Evolutionary conservation across 2,329 filamentous ascomycete genomes (phyloP), one percentile per base, ranked within the genome.

Genomic region (Paraconiothyrium sp.): DNA sequence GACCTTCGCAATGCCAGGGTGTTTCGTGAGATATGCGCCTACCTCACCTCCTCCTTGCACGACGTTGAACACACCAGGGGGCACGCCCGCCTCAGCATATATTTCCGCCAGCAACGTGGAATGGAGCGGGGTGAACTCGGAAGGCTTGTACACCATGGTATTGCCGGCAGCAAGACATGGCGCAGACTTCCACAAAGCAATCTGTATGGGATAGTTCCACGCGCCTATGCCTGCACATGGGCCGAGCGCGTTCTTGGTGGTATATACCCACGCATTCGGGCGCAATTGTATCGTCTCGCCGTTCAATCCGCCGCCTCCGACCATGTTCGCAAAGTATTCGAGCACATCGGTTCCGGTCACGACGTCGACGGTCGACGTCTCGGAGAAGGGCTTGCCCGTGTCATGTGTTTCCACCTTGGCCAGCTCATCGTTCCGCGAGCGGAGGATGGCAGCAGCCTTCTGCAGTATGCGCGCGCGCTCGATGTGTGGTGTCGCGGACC

Each of bases 141-240:
- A 94, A 8, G 92, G 92, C 80, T 96, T 96, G 82, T 96, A 96
- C 48, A 96, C 87, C 90, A 96, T 94, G 74, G 90, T 92, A 80
- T 96, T 96, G 22, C 92, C 92, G 0, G 92, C 92, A 3, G 92
- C 92, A 14, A 96, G 84, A 70, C 92, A 95, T 0, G 93, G 91
- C 0, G 91, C 92, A 1, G 91, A 93, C 79, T 96, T 96, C 92
- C 92, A 96, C 1, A 96, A 84, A 9, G 92, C 92, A 34, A 96
- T 96, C 78, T 96, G 92, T 66, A 96, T 91, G 13, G 93, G 93
- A 75, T 96, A 96, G 80, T 96, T 96, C 92, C 92, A 96, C 14
- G 93, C 93, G 58, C 92, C 93, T 67, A 96, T 96, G 60, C 92
- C 93, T 14, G 87, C 93, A 76, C 92, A 96, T 14, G 95, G 92